A percentile compares a stretch with the other conserved stretches of the same genome.
Conservation (phyloP, 352 stramenopile species). For the Halophytophthora polymorphica region DNA sequence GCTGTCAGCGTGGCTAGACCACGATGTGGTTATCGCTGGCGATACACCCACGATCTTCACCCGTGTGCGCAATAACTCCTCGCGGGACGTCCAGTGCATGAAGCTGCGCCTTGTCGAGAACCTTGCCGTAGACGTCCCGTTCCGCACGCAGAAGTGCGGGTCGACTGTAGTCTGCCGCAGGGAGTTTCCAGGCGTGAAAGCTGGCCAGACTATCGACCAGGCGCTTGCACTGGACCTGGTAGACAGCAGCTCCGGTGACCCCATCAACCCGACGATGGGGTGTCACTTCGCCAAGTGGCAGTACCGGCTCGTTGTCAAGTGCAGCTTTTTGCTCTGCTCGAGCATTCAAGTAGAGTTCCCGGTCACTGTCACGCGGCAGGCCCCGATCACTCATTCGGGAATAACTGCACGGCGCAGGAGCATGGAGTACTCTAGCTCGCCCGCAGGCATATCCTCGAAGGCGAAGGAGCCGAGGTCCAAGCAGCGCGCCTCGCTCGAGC, state of each 20-base stretch:
- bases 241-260: conserved; percentile 6
- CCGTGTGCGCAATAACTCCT: conserved; percentile 12
- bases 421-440: no score
- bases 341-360: conserved; percentile 12
- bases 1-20: conserved; percentile 12
- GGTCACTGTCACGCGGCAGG: conserved; percentile 3
- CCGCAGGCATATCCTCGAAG: conserved; percentile 1
- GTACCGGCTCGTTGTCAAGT: conserved; percentile 14
- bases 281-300: conserved; percentile 14
- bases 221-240: conserved; percentile 12
- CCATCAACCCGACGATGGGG: conserved; percentile 16
- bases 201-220: conserved; percentile 5
- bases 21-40: conserved; percentile 8
- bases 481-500: no score
- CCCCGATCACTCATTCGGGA: no score
- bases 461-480: no score
- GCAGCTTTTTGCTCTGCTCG: conserved; percentile 1
- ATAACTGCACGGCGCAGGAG: no score
- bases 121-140: conserved; percentile 13
- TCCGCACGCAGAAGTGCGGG: conserved; percentile 13
- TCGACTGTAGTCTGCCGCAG: conserved; percentile 8
- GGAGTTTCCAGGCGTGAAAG: conserved; percentile 9
- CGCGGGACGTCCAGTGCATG: conserved; percentile 10
- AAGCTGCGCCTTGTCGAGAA: conserved; percentile 14
- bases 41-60: conserved; percentile 12